Percentiles rank a stretch among this genome's conserved stretches.
These are phyloP conservation scores for Paratinospora sagittata DNA, from an alignment of 164 flowering plant genomes.

Conservation along the genomic window DNA sequence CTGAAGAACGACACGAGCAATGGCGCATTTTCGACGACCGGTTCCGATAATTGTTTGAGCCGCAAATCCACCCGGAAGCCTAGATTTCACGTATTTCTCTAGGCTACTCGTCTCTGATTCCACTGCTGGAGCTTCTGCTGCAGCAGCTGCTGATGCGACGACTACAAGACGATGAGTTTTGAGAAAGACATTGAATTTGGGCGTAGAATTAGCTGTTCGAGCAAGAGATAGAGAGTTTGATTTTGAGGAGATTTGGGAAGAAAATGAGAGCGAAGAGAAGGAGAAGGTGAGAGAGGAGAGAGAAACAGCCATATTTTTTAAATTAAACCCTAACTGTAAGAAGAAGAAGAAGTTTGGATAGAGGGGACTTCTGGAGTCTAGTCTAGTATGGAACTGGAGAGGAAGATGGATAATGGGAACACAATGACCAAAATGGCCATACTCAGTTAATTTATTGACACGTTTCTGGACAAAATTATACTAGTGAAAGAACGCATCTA, in stretches of 20 bases:
- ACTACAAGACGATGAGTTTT: conserved; percentile 20
- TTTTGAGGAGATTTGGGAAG: conserved; percentile 51
- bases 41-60: conserved; percentile 79
- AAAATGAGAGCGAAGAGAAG: conserved; percentile 58
- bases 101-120: conserved; percentile 41
- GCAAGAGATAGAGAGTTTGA: conserved; percentile 34
- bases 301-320: conserved; percentile 40
- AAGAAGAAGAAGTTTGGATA: not conserved
- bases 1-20: conserved; percentile 88
- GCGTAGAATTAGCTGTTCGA: conserved; percentile 19
- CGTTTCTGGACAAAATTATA: too few relatives aligned
- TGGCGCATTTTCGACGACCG: conserved; percentile 80
- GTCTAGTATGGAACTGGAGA: not conserved
- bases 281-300: conserved; percentile 61
- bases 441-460: not conserved
- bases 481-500: too few relatives aligned
- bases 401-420: not conserved
- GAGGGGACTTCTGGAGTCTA: too few relatives aligned
- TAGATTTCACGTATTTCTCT: conserved; percentile 60
- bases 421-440: not conserved
- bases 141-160: conserved; percentile 27
- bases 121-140: conserved; percentile 19
- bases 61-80: conserved; percentile 91
- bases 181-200: conserved; percentile 5
- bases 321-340: not conserved